Evolutionary conservation across 306 rosid species (phyloP).

Genomic region (Elaeagnus macrophylla): DNA sequence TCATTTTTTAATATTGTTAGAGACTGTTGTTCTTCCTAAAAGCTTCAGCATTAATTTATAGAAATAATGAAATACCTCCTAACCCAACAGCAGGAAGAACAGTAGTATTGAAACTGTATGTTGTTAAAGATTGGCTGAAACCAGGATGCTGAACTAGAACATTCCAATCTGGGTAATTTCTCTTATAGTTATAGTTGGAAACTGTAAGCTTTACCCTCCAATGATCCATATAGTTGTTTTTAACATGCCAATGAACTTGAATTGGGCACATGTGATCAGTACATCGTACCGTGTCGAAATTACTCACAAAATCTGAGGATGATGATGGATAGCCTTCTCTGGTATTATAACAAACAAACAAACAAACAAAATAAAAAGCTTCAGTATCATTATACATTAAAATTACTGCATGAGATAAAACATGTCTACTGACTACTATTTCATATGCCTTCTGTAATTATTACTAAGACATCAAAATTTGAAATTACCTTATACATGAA

Average conservation of each 20-base stretch:
- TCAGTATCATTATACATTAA: too few species aligned
- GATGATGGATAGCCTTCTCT: constrained; percentile 26
- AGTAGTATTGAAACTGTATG: constrained; percentile 57
- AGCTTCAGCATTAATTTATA: too few species aligned
- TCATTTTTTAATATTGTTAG: too few species aligned
- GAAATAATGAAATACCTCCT: constrained; percentile 57
- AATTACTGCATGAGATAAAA: too few species aligned
- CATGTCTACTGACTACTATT: too few species aligned
- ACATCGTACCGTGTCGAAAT: constrained; percentile 31
- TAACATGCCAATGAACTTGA: constrained; percentile 76
- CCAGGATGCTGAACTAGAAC: constrained; percentile 70
- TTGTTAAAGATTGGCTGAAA: constrained; percentile 28
- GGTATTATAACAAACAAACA: constrained; percentile 8
- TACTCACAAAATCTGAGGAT: not conserved
- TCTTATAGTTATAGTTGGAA: constrained; percentile 51
- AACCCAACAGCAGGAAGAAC: constrained; percentile 39
- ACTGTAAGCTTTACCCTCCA: constrained; percentile 81
- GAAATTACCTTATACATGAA: constrained; percentile 41
- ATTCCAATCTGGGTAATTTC: constrained; percentile 65
- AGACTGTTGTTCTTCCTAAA: too few species aligned
- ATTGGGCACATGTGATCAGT: constrained; percentile 74
- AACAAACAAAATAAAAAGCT: too few species aligned
- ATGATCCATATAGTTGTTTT: constrained; percentile 46
- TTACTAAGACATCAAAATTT: not conserved
- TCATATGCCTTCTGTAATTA: too few species aligned